A percentile compares a stretch with the other conserved stretches of the same genome.
Conservation (phyloP, 257 asterid genomes). For the Solanum clarkiae region DNA sequence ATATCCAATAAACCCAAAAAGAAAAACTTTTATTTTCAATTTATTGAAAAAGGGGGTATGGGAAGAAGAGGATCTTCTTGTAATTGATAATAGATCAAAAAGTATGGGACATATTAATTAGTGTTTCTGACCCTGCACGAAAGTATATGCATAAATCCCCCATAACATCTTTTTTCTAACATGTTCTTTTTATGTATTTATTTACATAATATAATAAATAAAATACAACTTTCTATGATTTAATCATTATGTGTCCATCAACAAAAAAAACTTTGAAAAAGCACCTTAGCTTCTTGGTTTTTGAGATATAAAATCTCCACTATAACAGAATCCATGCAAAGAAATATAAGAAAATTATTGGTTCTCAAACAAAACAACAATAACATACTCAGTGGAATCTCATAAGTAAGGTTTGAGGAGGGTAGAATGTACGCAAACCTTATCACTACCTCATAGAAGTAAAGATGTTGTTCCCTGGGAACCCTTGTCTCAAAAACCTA, state of each 20-base stretch:
- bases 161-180: neutral
- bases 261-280: neutral
- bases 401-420: rapidly evolving
- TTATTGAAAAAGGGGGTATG: conserved; percentile 1
- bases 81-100: neutral
- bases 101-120: conserved; percentile 14
- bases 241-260: neutral
- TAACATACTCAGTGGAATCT: no score
- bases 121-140: neutral
- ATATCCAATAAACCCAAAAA: neutral
- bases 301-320: neutral
- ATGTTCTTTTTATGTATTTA: neutral
- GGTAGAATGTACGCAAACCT: no score
- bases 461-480: no score
- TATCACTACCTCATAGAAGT: no score
- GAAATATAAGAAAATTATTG: conserved; percentile 1
- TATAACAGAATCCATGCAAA: neutral
- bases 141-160: neutral
- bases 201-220: neutral
- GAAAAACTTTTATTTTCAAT: neutral
- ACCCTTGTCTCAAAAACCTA: no score
- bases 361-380: neutral
- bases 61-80: neutral
- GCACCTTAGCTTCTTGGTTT: conserved; percentile 5
- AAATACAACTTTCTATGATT: neutral